phyloP scores from a whole-genome alignment of 306 rosid genomes.

The Potentilla sterilis region DNA sequence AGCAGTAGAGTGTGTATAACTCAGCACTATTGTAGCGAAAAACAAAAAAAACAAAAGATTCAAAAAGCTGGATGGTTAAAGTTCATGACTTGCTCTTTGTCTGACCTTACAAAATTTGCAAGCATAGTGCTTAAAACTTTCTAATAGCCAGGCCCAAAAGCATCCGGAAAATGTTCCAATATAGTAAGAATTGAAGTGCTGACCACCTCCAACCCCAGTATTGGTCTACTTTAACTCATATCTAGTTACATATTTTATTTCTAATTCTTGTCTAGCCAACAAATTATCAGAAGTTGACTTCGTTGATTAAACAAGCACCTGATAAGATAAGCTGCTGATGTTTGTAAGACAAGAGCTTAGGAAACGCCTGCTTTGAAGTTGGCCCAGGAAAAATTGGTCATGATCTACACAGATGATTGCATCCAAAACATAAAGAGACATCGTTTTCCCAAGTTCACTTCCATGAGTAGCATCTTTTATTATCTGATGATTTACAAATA shows the following conservation, averaged over 20 bases:
- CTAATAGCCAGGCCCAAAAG: neutral
- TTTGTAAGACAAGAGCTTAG: constrained; percentile 72
- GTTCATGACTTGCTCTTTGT: neutral
- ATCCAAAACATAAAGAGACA: constrained; percentile 79
- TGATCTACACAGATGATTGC: constrained; percentile 86
- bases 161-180: neutral
- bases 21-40: neutral
- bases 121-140: neutral
- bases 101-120: neutral
- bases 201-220: neutral
- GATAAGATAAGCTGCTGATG: constrained; percentile 72
- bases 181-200: neutral
- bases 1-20: neutral
- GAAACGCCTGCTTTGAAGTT: constrained; percentile 93
- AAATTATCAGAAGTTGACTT: neutral
- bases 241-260: neutral
- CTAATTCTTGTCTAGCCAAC: neutral
- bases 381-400: constrained; percentile 76
- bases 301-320: constrained; percentile 51
- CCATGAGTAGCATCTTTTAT: constrained; percentile 90
- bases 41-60: neutral
- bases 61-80: neutral
- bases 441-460: constrained; percentile 92
- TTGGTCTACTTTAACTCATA: neutral
- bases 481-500: constrained; percentile 49